Conservation (phyloP, 768 basidiomycete genomes). For the Mycena maculata region DNA sequence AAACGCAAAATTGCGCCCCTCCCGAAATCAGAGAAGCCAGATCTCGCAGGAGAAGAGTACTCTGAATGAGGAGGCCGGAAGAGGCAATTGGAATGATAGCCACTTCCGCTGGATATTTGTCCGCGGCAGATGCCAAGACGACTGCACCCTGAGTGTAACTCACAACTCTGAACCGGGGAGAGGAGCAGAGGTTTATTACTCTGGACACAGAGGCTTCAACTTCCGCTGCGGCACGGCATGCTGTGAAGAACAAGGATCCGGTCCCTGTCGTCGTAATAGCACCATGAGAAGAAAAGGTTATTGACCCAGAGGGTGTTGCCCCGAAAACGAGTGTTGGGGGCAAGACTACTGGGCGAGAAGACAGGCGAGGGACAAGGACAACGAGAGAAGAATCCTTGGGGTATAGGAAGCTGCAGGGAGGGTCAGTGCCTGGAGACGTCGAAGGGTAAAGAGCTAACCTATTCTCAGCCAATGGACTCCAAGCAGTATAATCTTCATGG, state of each 20-base stretch:
- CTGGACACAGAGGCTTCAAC: constrained; percentile 28
- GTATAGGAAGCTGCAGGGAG: constrained; percentile 28
- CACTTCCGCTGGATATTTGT: constrained; percentile 19
- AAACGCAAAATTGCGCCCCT: constrained; percentile 23
- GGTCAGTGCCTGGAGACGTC: neutral
- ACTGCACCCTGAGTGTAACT: neutral
- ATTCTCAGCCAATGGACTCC: constrained; percentile 32
- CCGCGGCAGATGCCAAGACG: constrained; percentile 26
- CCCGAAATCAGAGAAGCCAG: constrained; percentile 11
- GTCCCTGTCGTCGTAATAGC: constrained; percentile 43
- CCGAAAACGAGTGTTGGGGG: constrained; percentile 45
- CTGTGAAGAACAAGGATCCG: constrained; percentile 42
- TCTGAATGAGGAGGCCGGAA: constrained; percentile 14
- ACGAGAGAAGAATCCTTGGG: constrained; percentile 42
- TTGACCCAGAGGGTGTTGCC: constrained; percentile 41
- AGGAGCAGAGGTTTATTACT: constrained; percentile 31
- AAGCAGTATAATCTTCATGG: constrained; percentile 40
- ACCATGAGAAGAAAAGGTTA: constrained; percentile 43
- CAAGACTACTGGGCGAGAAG: constrained; percentile 30
- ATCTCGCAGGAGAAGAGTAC: neutral
- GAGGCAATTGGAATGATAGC: constrained; percentile 18
- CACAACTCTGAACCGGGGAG: constrained; percentile 18
- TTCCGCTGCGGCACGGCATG: constrained; percentile 35
- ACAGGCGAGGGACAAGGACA: constrained; percentile 46
- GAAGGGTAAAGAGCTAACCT: constrained; percentile 35